Conservation (phyloP, 768 basidiomycete genomes). For the Hysterangium stoloniferum region DNA sequence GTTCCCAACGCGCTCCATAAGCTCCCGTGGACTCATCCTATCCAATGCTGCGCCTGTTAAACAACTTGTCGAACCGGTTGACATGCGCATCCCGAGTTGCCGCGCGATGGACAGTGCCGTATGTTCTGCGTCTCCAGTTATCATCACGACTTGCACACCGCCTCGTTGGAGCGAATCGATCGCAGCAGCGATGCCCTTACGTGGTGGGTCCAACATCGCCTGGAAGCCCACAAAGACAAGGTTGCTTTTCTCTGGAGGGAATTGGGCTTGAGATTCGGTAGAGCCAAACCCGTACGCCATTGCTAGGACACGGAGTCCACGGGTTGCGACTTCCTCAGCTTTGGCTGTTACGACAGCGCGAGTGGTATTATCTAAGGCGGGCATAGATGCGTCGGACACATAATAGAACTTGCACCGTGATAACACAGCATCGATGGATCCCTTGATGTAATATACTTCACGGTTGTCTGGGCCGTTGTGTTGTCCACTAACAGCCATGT, state of each 20-base stretch:
- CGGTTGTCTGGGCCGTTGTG: conserved; percentile 39
- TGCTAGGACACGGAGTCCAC: conserved; percentile 81
- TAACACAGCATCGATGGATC: conserved; percentile 83
- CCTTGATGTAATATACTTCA: conserved; percentile 88
- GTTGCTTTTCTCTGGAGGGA: conserved; percentile 31
- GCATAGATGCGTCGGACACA: conserved; percentile 84
- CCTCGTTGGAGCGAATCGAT: conserved; percentile 73
- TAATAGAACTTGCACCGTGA: conserved; percentile 85
- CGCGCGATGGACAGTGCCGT: conserved; percentile 87
- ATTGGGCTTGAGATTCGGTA: conserved; percentile 31
- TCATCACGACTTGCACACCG: conserved; percentile 97
- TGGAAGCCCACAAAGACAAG: conserved; percentile 89
- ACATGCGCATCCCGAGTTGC: conserved; percentile 74
- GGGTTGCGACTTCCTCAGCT: conserved; percentile 62
- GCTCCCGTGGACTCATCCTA: conserved; percentile 68
- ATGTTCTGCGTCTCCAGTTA: conserved; percentile 89
- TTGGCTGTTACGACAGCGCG: conserved; percentile 60
- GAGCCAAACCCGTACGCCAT: conserved; percentile 84
- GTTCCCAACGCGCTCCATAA: conserved; percentile 72
- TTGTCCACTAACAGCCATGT: conserved; percentile 82
- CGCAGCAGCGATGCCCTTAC: conserved; percentile 88
- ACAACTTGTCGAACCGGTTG: conserved; percentile 31
- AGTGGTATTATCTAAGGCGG: conserved; percentile 62
- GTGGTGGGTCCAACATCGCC: conserved; percentile 92
- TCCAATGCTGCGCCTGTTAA: conserved; percentile 84